Conservation (phyloP, 257 asterid species). For the Ophiorrhiza pumila region DNA sequence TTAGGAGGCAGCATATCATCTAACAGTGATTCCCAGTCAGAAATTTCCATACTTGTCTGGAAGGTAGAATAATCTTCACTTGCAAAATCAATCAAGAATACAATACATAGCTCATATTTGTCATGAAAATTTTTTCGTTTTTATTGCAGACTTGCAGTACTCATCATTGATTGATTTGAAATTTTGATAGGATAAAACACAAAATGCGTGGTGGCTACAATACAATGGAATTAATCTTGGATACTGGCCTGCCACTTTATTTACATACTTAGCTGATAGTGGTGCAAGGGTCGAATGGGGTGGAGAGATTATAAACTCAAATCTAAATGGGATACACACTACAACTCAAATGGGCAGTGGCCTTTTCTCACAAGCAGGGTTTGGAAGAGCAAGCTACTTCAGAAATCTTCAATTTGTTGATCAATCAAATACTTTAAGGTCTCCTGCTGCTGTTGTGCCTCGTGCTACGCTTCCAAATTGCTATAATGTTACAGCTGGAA, state of each 20-base stretch:
- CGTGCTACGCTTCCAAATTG: constrained; percentile 58
- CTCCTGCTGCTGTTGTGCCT: constrained; percentile 44
- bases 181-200: constrained; percentile 57
- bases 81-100: not conserved
- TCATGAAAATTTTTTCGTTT: too few species aligned
- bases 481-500: constrained; percentile 56
- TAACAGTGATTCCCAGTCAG: constrained; percentile 52
- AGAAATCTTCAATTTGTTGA: constrained; percentile 67
- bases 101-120: too few species aligned
- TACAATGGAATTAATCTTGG: constrained; percentile 52
- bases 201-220: constrained; percentile 88
- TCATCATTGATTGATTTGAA: not conserved
- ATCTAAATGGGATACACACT: constrained; percentile 67
- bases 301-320: constrained; percentile 78
- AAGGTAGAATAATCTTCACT: constrained; percentile 41
- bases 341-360: constrained; percentile 96
- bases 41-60: constrained; percentile 84
- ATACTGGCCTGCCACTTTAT: constrained; percentile 72
- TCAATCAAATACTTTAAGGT: constrained; percentile 50
- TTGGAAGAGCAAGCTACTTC: constrained; percentile 66
- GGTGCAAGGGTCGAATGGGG: constrained; percentile 89
- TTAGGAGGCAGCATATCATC: constrained; percentile 83
- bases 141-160: not conserved
- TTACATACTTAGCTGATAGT: constrained; percentile 55
- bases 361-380: constrained; percentile 71